Base-by-base conservation (phyloP, 129 eudicot species). In the Centrapalus pauciflorus region DNA sequence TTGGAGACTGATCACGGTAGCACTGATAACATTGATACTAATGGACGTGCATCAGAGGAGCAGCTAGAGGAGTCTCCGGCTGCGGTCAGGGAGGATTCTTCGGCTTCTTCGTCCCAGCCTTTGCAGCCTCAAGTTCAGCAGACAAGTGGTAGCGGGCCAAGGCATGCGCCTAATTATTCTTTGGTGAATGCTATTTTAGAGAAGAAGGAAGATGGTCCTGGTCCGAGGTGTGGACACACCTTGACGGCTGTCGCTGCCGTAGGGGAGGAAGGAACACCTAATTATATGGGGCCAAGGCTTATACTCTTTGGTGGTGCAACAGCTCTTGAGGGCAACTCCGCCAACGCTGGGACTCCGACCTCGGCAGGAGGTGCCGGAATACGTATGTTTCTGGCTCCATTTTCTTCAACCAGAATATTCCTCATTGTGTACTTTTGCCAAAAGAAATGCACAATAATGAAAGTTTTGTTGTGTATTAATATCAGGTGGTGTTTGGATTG, bases 321-420 rank as follows among this genome's bases (percentile, higher is more conserved):
- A 1, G 99, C 99, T 3, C 85, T 93, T 0, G 99, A 93, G 38
- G 99, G 96, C 61, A 93, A 93, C 79, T 89, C 99, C 0, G 95
- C 82, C 0, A 82, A 80, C 2, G 72, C 95, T 4, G 98, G 96
- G 58, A 86, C 96, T 50, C 99, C 99, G 16, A 72, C 99, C 4
- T 84, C 96, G 5, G 96, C 95, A 16, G 99, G 99, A 65, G 91
- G 99, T 71, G 99, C 99, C 46, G 99, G 99, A 71, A 93, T 93
- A 50, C 80, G 99, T 93, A 89, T 62, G 99, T 78, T 70, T 70
- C 46, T 57, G 5, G 58, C 64, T 66, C 65, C 19, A 13, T 33
- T 63, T 70, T 55, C 35, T 30, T 10, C 7, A 10, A 50, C n/a
- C 48, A 48, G 12, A 59, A 30, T 46, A 7, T 57, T 57, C 28